Percentiles rank a stretch among this genome's conserved stretches.
Evolutionary conservation across 306 rosid genomes (phyloP).

Genomic region (Pachyrhizus erosus): DNA sequence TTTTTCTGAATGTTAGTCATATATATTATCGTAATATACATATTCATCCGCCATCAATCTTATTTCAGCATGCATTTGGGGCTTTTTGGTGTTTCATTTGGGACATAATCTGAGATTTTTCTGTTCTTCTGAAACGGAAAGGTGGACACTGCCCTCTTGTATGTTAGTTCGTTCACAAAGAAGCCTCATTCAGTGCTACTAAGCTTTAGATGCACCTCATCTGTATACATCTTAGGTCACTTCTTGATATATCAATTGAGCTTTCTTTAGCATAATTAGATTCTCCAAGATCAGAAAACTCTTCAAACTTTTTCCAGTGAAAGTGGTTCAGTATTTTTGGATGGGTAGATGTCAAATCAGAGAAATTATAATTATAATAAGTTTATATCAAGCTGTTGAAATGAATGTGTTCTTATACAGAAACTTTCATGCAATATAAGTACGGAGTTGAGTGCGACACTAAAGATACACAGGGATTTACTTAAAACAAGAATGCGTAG

Average conservation of each 20-base stretch:
- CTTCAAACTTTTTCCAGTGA: neutral
- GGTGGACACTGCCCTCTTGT: neutral
- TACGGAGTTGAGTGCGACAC: neutral
- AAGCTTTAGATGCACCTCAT: neutral
- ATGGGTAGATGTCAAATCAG: neutral
- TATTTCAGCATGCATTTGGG: neutral
- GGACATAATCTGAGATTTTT: conserved; percentile 18
- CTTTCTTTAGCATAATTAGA: neutral
- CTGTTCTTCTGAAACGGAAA: neutral
- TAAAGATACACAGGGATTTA: neutral
- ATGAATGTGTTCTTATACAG: neutral
- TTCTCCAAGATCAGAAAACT: conserved; percentile 14
- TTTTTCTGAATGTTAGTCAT: conserved; percentile 36
- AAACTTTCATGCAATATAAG: neutral
- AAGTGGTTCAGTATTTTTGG: neutral
- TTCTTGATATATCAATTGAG: neutral
- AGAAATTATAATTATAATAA: neutral
- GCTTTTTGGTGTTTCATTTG: neutral
- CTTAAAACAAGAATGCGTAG: neutral
- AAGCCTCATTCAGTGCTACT: neutral
- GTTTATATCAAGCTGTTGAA: neutral
- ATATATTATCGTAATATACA: conserved; percentile 36
- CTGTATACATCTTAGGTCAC: neutral
- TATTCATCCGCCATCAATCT: neutral
- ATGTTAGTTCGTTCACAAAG: neutral